Base-by-base conservation (phyloP, 306 rosid species). In the Trifolium fragiferum region DNA sequence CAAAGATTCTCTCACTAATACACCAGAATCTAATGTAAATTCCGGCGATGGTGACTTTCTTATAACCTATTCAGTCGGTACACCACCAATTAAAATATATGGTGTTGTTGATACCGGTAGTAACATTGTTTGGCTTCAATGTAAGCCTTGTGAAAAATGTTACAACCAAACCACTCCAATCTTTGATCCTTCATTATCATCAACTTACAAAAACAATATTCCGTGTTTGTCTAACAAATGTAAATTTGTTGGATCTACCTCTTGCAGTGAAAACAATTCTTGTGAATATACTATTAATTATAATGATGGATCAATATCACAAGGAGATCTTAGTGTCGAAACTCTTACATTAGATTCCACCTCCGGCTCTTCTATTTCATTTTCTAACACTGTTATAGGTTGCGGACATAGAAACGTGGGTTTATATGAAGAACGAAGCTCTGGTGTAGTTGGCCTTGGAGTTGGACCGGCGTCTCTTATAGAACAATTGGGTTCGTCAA, bases 401-500 rank as follows among this genome's bases (percentile, higher is more conserved):
- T 91, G 97, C 1, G 89, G 90, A 0, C 73, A 21, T 2, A 1
- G 43, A 7, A 46, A 68, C 10, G 15, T 2, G 0, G 51, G 2
- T 1, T 0, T 19, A 0, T 77, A 44, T 47, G 1, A 2, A 0
- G 68, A 59, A 64, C 21, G 4, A 2, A 25, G 53, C 0, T 82
- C 92, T 0, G 95, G 92, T 2, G 50, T 91, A 10, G 84, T 91
- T 0, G 94, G 92, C 0, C 85, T 91, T 0, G 92, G 90, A 5
- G 38, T 70, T 0, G 88, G 92, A 2, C 4, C 38, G 0, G 50
- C 49, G 7, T 91, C 92, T 0, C 82, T 91, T 4, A 16, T n/a
- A 32, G 5, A 78, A 4, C 97, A 85, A 10, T 1, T 91, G 51
- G 64, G 38, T 7, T 1, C 83, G 7, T 71, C 86, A 0, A 73